phyloP scores from a whole-genome alignment of 140 eudicot species.

The Cichorium intybus region DNA sequence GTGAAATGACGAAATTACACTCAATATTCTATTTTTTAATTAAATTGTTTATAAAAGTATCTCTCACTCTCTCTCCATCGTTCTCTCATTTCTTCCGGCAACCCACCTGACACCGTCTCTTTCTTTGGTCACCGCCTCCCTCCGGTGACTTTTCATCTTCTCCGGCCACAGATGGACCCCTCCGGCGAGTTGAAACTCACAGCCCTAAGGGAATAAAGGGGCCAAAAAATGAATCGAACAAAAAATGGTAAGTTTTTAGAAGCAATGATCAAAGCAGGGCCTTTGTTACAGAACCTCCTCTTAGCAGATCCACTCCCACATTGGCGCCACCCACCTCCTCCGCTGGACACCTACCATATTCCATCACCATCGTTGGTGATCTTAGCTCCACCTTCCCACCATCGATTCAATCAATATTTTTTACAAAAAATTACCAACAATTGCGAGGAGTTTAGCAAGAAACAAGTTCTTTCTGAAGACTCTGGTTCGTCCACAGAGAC shows the following conservation, averaged over 20 bases:
- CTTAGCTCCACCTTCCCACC: slow-evolving; percentile 32
- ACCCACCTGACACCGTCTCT: no score
- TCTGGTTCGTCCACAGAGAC: slow-evolving; percentile 50
- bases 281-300: slow-evolving; percentile 76
- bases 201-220: no score
- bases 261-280: slow-evolving; percentile 91
- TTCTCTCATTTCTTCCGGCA: no score
- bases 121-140: no score
- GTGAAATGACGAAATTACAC: no score
- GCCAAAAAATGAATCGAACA: no score
- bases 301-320: slow-evolving; percentile 89
- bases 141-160: no score
- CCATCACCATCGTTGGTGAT: slow-evolving; percentile 75
- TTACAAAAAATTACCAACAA: slow-evolving; percentile 23
- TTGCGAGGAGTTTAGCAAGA: slow-evolving; percentile 41
- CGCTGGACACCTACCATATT: slow-evolving; percentile 62
- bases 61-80: no score
- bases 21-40: no score
- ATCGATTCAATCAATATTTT: slow-evolving; percentile 15
- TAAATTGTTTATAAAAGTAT: no score
- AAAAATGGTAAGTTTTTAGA: slow-evolving; percentile 70
- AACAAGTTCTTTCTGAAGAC: slow-evolving; percentile 50
- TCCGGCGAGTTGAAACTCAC: no score
- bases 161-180: no score
- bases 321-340: slow-evolving; percentile 98